phyloP scores from a whole-genome alignment of 352 stramenopile species.

The Peronosclerospora sorghi region DNA sequence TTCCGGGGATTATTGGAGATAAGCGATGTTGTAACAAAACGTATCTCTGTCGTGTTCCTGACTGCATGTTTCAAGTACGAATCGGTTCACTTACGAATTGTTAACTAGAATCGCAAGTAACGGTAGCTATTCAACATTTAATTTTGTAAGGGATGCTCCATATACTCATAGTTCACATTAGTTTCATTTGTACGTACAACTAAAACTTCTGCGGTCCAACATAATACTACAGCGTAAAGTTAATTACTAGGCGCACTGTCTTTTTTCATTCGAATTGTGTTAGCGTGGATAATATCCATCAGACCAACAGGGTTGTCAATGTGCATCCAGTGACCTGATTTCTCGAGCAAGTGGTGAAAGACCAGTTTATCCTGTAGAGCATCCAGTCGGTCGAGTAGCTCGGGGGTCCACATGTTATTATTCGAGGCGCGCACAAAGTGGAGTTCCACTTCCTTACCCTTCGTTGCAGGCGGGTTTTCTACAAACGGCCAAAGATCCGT shows the following conservation, averaged over 20 bases:
- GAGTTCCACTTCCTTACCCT: constrained; percentile 35
- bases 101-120: background rate
- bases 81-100: background rate
- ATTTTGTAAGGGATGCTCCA: constrained; percentile 54
- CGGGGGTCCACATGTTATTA: constrained; percentile 65
- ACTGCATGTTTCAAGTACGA: background rate
- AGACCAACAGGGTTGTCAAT: constrained; percentile 72
- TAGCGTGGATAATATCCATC: constrained; percentile 53
- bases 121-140: no score
- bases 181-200: no score
- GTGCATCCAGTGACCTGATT: constrained; percentile 79
- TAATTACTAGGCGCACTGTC: background rate
- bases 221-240: no score
- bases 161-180: no score
- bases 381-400: constrained; percentile 34
- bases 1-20: constrained; percentile 48
- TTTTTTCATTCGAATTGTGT: constrained; percentile 15
- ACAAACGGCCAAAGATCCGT: constrained; percentile 66
- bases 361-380: constrained; percentile 33
- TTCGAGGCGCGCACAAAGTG: constrained; percentile 71
- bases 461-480: constrained; percentile 14
- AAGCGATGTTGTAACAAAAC: constrained; percentile 4
- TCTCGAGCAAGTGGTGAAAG: constrained; percentile 53
- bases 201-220: no score
- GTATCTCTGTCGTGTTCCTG: constrained; percentile 6